Conservation (phyloP, 2,329 filamentous ascomycete genomes). For the Gremmenia infestans region DNA sequence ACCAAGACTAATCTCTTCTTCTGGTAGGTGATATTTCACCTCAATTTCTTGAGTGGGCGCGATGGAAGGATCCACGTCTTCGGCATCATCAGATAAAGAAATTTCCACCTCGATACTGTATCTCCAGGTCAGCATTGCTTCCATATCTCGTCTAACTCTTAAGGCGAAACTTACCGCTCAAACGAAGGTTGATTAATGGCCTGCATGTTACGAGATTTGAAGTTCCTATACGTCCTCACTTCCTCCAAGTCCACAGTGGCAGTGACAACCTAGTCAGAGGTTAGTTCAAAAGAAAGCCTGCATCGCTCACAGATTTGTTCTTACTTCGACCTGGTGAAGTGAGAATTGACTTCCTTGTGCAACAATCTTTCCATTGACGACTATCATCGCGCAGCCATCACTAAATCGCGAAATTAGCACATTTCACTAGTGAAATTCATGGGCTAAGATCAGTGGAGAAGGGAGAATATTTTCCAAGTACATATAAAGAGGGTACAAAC, state of each 20-base stretch:
- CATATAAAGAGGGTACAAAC: not conserved
- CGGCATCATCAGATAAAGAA: slow-evolving; percentile 36
- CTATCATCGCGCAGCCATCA: slow-evolving; percentile 55
- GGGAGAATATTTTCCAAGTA: no score
- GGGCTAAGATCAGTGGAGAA: slow-evolving; percentile 32
- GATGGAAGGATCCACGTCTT: slow-evolving; percentile 41
- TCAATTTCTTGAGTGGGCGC: slow-evolving; percentile 37
- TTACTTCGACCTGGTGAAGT: slow-evolving; percentile 51
- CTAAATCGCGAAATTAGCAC: no score
- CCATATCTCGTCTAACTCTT: no score
- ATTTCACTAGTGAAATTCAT: slow-evolving; percentile 33
- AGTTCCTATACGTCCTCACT: slow-evolving; percentile 54
- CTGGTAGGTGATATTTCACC: slow-evolving; percentile 53
- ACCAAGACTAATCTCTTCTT: slow-evolving; percentile 63
- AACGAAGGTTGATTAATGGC: slow-evolving; percentile 34
- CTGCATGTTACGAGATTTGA: slow-evolving; percentile 20
- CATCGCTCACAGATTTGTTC: not conserved
- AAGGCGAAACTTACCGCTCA: slow-evolving; percentile 9
- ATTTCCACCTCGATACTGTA: slow-evolving; percentile 35
- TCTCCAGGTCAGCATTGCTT: no score
- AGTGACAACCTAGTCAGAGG: slow-evolving; percentile 29
- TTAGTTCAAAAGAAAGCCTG: not conserved
- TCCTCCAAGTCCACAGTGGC: slow-evolving; percentile 68
- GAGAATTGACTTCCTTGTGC: slow-evolving; percentile 47
- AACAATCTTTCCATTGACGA: slow-evolving; percentile 55